A percentile compares a stretch with the other conserved stretches of the same genome.
phyloP scores from a whole-genome alignment of 2,329 filamentous ascomycete genomes.

The Xylariaceae sp. region DNA sequence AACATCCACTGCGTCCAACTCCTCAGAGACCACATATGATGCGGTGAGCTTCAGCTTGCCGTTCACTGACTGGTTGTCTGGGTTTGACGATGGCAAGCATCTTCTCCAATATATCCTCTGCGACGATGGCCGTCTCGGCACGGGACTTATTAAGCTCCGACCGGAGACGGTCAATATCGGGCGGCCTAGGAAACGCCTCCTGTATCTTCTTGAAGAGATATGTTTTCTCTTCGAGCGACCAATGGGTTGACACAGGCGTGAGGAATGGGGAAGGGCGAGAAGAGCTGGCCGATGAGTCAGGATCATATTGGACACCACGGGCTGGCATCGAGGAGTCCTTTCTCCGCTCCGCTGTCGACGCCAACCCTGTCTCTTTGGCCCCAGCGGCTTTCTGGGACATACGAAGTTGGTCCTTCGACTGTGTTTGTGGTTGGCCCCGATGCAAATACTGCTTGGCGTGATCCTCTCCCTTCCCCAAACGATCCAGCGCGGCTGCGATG shows the following conservation, averaged over 20 bases:
- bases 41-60: slow-evolving; percentile 6
- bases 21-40: slow-evolving; percentile 10
- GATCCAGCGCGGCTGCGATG: slow-evolving; percentile 17
- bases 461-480: slow-evolving; percentile 15
- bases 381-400: slow-evolving; percentile 13
- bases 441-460: slow-evolving; percentile 6
- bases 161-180: slow-evolving; percentile 17
- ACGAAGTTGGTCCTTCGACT: slow-evolving; percentile 15
- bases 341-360: slow-evolving; percentile 17
- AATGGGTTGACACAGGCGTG: slow-evolving; percentile 8
- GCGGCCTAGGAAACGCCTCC: slow-evolving; percentile 21
- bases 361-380: slow-evolving; percentile 9
- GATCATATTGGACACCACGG: slow-evolving; percentile 12
- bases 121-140: slow-evolving; percentile 22
- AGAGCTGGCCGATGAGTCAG: slow-evolving; percentile 8
- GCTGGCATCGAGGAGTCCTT: slow-evolving; percentile 20
- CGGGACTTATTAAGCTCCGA: slow-evolving; percentile 21
- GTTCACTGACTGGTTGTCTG: slow-evolving; percentile 12
- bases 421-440: slow-evolving; percentile 6
- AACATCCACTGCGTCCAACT: slow-evolving; percentile 2
- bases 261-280: slow-evolving; percentile 10
- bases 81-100: slow-evolving; percentile 23
- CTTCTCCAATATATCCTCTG: slow-evolving; percentile 20
- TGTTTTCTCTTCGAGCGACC: slow-evolving; percentile 25
- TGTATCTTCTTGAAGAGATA: slow-evolving; percentile 24